Base-by-base conservation (phyloP, 768 basidiomycete species). In the Tulasnella sp. region DNA sequence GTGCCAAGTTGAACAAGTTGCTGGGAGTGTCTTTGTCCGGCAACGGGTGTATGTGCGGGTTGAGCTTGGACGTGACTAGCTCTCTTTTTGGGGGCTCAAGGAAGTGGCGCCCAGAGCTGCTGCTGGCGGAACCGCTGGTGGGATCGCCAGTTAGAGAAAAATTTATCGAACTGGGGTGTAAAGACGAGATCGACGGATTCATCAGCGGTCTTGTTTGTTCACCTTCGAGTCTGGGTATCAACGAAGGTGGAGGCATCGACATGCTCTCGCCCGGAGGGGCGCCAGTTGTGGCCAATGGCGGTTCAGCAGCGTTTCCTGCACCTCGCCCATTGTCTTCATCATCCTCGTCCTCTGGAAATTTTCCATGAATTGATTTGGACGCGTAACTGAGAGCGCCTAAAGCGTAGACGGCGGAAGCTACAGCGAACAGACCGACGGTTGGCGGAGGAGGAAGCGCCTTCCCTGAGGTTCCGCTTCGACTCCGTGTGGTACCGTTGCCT, bases 341-440 rank as follows among this genome's bases (percentile, higher is more conserved):
- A 4, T 46, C 46, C 46, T n/a, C 24, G 54, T n/a, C 54, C 24
- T 54, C 24, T n/a, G 24, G 24, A n/a, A 24, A 54, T 75, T 82
- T 22, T 75, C 41, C 78, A 40, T 79, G 78, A n/a, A 50, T 42
- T 1, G 54, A 24, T 18, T 73, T 69, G 42, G 58, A 72, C 12
- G 69, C 58, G 44, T 78, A 80, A 28, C 77, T 79, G 34, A 79
- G 83, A 60, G 89, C 89, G 40, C 92, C 93, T 76, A 93, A 84
- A 2, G 93, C 92, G 54, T 93, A 88, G 2, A 89, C 87, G 1
- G 90, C 90, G 75, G 89, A 89, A 64, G 90, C 88, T 1, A 89
- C 87, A 0, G 91, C 90, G 81, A 93, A 93, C 83, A 93, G 89
- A 85, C 82, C 90, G 72, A 87, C 82, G 24, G 86, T 86, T 18